These are phyloP conservation scores for Esteya vermicola DNA, from an alignment of 2,329 filamentous ascomycete genomes.

Conservation along the genomic window DNA sequence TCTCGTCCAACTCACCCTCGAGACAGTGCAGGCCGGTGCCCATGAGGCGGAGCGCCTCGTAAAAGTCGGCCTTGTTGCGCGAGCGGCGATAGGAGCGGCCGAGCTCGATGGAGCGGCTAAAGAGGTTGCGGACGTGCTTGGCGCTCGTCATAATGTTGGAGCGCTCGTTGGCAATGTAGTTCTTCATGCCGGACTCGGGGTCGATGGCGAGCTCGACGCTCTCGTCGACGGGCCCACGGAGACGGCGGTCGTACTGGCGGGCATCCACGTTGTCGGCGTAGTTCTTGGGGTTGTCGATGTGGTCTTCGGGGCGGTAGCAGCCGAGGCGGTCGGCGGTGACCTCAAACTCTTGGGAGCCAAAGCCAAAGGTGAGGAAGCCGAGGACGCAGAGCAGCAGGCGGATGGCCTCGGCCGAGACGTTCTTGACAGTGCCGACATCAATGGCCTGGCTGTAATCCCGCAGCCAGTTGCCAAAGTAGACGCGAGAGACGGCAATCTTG, in stretches of 20 bases:
- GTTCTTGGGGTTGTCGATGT: constrained; percentile 67
- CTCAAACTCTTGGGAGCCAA: constrained; percentile 72
- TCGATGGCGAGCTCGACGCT: constrained; percentile 66
- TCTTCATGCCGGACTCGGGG: constrained; percentile 65
- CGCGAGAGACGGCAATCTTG: constrained; percentile 75
- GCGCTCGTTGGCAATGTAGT: constrained; percentile 83
- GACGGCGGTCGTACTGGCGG: constrained; percentile 62
- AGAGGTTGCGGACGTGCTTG: constrained; percentile 58
- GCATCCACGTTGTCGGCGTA: constrained; percentile 86
- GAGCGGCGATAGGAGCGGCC: constrained; percentile 56
- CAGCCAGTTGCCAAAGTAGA: constrained; percentile 96
- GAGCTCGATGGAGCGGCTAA: constrained; percentile 62
- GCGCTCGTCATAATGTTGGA: constrained; percentile 71
- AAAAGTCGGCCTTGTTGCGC: constrained; percentile 60
- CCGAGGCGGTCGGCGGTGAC: constrained; percentile 67
- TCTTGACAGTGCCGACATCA: constrained; percentile 83
- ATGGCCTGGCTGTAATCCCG: constrained; percentile 88
- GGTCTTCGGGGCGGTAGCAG: constrained; percentile 69
- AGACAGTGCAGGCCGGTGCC: constrained; percentile 84
- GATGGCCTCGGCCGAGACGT: constrained; percentile 81
- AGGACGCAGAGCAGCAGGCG: constrained; percentile 78
- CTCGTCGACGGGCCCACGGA: constrained; percentile 74
- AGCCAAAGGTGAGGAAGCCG: constrained; percentile 80
- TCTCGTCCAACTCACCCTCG: no score
- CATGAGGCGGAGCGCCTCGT: constrained; percentile 74